Evolutionary conservation across 306 rosid genomes (phyloP).

Genomic region (Oxytropis ochrocephala): DNA sequence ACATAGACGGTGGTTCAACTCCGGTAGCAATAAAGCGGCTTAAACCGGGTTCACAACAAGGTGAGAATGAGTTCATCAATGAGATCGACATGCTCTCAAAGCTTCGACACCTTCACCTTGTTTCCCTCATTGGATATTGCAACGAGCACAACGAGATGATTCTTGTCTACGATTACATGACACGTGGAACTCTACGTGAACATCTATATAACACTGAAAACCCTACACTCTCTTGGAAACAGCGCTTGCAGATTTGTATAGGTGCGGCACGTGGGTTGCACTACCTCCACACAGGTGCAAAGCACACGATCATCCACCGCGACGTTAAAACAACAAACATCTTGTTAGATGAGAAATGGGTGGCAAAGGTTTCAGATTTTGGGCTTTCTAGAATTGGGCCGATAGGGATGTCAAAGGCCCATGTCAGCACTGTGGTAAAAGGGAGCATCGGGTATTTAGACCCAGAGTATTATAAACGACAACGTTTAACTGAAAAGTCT

Average conservation of each 20-base stretch:
- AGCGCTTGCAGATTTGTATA: slow-evolving; percentile 32
- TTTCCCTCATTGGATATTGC: slow-evolving; percentile 38
- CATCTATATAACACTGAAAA: slow-evolving; percentile 39
- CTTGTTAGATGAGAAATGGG: slow-evolving; percentile 40
- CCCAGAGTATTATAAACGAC: slow-evolving; percentile 36
- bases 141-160: slow-evolving; percentile 39
- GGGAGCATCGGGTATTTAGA: slow-evolving; percentile 42
- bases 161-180: slow-evolving; percentile 44
- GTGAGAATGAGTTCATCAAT: slow-evolving; percentile 33
- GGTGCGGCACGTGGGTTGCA: slow-evolving; percentile 53
- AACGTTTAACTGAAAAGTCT: slow-evolving; percentile 41
- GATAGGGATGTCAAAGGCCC: slow-evolving; percentile 16
- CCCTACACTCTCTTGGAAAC: slow-evolving; percentile 33
- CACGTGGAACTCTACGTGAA: slow-evolving; percentile 42
- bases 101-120: slow-evolving; percentile 38
- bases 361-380: slow-evolving; percentile 47
- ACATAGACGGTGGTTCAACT: slow-evolving; percentile 21
- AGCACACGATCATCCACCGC: slow-evolving; percentile 46
- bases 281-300: slow-evolving; percentile 44
- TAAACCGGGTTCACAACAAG: slow-evolving; percentile 43
- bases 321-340: slow-evolving; percentile 59
- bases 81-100: slow-evolving; percentile 43
- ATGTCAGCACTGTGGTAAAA: slow-evolving; percentile 31
- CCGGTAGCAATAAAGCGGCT: slow-evolving; percentile 39
- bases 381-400: slow-evolving; percentile 49